Evolutionary conservation across 2,329 filamentous ascomycete species (phyloP), one percentile per base, ranked within the genome.

Genomic region (Fusarium torulosum): DNA sequence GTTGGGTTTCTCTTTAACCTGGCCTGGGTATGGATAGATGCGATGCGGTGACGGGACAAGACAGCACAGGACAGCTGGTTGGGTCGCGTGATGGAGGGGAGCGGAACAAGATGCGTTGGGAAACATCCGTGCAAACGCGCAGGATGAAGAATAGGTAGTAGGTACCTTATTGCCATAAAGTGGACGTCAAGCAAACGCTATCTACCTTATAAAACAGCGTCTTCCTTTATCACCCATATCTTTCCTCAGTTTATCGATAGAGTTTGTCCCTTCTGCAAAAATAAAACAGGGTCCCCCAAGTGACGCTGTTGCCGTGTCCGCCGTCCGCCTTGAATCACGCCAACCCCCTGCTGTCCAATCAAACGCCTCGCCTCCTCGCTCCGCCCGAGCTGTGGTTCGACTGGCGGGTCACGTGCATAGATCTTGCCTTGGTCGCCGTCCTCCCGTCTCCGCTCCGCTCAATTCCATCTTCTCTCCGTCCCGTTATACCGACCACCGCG

Each of bases 371-470:
- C 13, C 13, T 23, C 8, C 27, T 50, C 49, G 40, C 40, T 56
- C 44, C 14, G 21, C 25, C 38, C 66, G 38, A 50, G 38, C 61
- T 46, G 57, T 58, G 44, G 52, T 56, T 52, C 59, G 41, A 63
- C 42, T 64, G 46, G 14, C 40, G 46, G 47, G 56, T 76, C 75
- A 76, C 75, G 75, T 76, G 75, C 50, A 38, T 25, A 21, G 61
- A 70, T 67, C 64, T 74, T n/a, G 59, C 60, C 60, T 63, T 63
- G 31, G 66, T 72, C 67, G 61, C 69, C 73, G 66, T 71, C 71
- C 72, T 74, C 67, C 67, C 70, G 63, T 67, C 68, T 77, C 75
- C 74, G 71, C 72, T 70, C 71, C 68, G 73, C 63, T 71, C 71
- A 69, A 69, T 68, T 67, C 73, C 67, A 72, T 70, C 72, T 66